phyloP scores from a whole-genome alignment of 169 alveolate species.

The Blepharisma undulans region DNA sequence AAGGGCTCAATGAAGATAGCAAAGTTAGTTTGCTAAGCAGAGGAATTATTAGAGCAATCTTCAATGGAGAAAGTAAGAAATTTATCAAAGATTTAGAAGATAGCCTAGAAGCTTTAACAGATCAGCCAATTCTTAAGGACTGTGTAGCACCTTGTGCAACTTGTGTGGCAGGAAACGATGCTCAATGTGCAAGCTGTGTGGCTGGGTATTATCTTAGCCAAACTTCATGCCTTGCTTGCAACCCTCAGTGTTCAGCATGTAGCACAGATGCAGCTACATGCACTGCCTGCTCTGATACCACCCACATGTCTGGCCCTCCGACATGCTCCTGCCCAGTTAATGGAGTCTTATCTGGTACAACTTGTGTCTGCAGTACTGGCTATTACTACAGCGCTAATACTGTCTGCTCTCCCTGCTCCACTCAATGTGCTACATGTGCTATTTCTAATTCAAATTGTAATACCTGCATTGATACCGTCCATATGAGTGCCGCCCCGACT shows the following conservation, averaged over 20 bases:
- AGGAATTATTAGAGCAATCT: neutral
- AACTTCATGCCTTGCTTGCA: neutral
- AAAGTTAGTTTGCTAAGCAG: neutral
- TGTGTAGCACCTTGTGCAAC: neutral
- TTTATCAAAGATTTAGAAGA: neutral
- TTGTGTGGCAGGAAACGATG: neutral
- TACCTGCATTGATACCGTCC: neutral
- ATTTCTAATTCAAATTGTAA: neutral
- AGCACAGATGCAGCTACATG: neutral
- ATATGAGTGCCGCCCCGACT: neutral
- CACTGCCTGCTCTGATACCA: neutral
- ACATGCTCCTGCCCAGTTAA: neutral
- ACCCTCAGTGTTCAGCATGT: neutral
- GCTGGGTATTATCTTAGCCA: neutral
- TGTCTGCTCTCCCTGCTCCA: neutral
- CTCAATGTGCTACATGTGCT: neutral
- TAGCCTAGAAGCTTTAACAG: neutral
- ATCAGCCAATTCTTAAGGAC: neutral
- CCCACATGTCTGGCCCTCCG: neutral
- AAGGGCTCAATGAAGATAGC: neutral
- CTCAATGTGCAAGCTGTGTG: neutral
- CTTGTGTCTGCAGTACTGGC: neutral
- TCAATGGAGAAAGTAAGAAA: neutral
- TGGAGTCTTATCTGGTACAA: neutral
- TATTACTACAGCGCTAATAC: neutral